Evolutionary conservation across 805 yeast species (phyloP), one percentile per base, ranked within the genome.

Genomic region (Spathaspora sp.): DNA sequence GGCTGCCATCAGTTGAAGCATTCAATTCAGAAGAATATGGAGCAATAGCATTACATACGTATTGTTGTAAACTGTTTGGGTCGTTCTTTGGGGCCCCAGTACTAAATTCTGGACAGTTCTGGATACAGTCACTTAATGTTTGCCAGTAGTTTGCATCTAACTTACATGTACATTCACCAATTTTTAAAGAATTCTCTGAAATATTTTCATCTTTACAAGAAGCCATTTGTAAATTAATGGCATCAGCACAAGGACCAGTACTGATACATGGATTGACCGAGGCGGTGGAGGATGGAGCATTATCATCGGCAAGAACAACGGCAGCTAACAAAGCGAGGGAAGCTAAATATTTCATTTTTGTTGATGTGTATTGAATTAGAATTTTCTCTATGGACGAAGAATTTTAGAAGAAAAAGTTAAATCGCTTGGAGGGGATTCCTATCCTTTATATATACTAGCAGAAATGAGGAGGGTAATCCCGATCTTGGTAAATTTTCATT

Each of bases 1-100:
- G 3, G 26, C 26, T 17, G 12, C 6, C 44, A 16, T n/a, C 19
- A 38, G 18, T 17, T n/a, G 12, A 8, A 19, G 19, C 11, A 11
- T 12, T 11, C 7, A 9, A 2, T 23, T 23, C 26, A 23, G 26
- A 20, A n/a, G 39, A 10, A 18, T 44, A 44, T 44, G 47, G 47
- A 16, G 11, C 16, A 28, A 44, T n/a, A 28, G 47, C 47, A 29
- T 29, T 28, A 44, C 47, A 44, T 9, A 23, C 4, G 38, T 44
- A 44, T n/a, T 26, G 19, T 44, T 26, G 35, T 31, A 44, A 44
- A 26, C 38, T 26, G 2, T 32, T 38, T 6, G 47, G 38, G n/a
- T 44, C 47, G 16, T 10, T 29, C 47, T 44, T 44, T 44, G 47
- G 47, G 16, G 47, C 47, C 5, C 16, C 23, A 31, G 47, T 12